phyloP scores from a whole-genome alignment of 768 basidiomycete species.

The Kondoa subrosea region DNA sequence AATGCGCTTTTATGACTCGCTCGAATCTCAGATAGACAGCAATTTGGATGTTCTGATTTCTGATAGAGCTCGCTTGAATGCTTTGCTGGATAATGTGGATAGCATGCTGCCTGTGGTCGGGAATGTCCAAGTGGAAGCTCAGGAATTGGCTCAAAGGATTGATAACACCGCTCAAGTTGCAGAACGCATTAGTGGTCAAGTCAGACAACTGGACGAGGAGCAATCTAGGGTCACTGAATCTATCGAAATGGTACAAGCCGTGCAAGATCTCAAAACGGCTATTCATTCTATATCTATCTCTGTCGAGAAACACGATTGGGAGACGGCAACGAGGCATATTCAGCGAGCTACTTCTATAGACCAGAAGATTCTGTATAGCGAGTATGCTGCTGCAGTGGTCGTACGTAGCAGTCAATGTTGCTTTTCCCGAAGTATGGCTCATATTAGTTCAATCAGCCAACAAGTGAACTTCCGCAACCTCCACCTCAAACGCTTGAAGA shows the following conservation, averaged over 20 bases:
- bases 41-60: conserved; percentile 10
- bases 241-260: conserved; percentile 75
- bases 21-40: conserved; percentile 16
- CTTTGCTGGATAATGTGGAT: conserved; percentile 17
- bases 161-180: conserved; percentile 33
- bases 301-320: conserved; percentile 82
- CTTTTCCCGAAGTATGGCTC: not conserved
- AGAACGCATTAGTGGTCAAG: conserved; percentile 78
- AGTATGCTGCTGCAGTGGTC: conserved; percentile 72
- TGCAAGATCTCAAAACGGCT: conserved; percentile 84
- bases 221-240: conserved; percentile 56
- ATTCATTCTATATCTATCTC: conserved; percentile 42
- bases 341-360: conserved; percentile 77
- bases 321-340: conserved; percentile 78
- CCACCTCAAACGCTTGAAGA: conserved; percentile 65
- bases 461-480: conserved; percentile 66
- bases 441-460: conserved; percentile 48
- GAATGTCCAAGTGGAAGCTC: conserved; percentile 17
- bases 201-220: conserved; percentile 75
- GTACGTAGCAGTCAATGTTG: conserved; percentile 42
- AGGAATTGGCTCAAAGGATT: conserved; percentile 10
- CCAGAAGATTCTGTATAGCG: conserved; percentile 54
- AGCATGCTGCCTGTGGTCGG: conserved; percentile 18
- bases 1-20: conserved; percentile 10
- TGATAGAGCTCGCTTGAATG: conserved; percentile 9